Base-by-base conservation (phyloP, 73 alveolate genomes). In the Paraurostyla sp. region DNA sequence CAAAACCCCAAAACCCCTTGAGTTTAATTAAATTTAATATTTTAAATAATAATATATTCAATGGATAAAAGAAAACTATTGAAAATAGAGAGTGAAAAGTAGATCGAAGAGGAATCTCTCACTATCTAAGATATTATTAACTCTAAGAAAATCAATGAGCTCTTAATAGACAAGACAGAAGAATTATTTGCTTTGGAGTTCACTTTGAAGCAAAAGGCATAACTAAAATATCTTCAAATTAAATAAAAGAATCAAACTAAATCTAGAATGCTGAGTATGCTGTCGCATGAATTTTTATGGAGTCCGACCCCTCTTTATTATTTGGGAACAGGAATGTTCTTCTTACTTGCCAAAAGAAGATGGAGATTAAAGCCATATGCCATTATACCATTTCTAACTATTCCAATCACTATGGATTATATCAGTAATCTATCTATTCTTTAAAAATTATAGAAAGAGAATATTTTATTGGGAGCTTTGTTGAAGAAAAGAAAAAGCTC, bases 391-490 rank as follows among this genome's bases (percentile, higher is more conserved):
- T 81, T 52, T 71, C 33, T 81, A 71, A 42, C 62, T 9, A 36
- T 81, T 4, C 91, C 91, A 0, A 52, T 40, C 9, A 58, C 91
- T 23, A 36, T 81, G 81, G 91, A 81, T 51, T 81, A 81, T 57
- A 57, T 51, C 11, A 76, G 76, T 59, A 59, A 59, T 43, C 32
- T 13, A 45, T 45, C 18, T 13, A 45, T 11, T 45, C 18, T 13
- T 45, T 13, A 45, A 45, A 45, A 45, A 13, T 59, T 15, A 4
- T 68, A 68, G 62, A 81, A 57, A 81, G 91, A 46, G 82, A 59
- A 45, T 58, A 35, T 83, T 81, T 57, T 42, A 71, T 33, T 58
- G 54, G 82, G 9, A 30, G 71, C 33, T 29, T 81, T 42, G 40
- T 22, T 11, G 91, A 81, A 59, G 91, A 81, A 4, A 81, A 38